Evolutionary conservation across 495 filamentous ascomycete species (phyloP).

Genomic region (Penicillium paradoxum): DNA sequence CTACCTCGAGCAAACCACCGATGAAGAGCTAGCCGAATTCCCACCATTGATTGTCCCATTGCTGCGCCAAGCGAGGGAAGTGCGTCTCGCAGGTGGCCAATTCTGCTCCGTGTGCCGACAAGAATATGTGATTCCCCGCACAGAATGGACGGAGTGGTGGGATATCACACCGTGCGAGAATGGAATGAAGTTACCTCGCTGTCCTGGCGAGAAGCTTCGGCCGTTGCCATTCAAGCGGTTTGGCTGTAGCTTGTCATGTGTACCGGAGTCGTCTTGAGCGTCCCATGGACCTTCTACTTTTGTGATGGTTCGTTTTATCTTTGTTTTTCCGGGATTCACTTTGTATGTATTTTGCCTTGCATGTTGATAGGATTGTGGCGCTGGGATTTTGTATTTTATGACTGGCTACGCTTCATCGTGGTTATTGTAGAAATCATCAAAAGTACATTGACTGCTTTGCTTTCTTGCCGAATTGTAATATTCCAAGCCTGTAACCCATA

Average conservation of each 20-base stretch:
- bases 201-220: constrained; percentile 31
- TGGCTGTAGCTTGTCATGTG: constrained; percentile 64
- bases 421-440: not conserved
- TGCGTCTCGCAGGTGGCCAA: constrained; percentile 47
- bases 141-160: constrained; percentile 77
- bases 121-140: constrained; percentile 52
- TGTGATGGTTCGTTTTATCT: not conserved
- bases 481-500: too few species aligned
- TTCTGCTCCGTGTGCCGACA: constrained; percentile 57
- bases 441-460: not conserved
- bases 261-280: constrained; percentile 28
- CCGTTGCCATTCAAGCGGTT: constrained; percentile 58
- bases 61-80: constrained; percentile 37
- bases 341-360: not conserved
- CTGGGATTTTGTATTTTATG: not conserved
- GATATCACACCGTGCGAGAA: constrained; percentile 44
- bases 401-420: not conserved
- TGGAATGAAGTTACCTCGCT: constrained; percentile 37
- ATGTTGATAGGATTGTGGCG: constrained; percentile 2
- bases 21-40: constrained; percentile 35
- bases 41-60: constrained; percentile 38
- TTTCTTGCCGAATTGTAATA: too few species aligned
- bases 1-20: constrained; percentile 40
- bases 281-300: not conserved
- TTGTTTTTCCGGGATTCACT: not conserved